Conservation (phyloP, 352 stramenopile genomes). For the Globisporangium solare region DNA sequence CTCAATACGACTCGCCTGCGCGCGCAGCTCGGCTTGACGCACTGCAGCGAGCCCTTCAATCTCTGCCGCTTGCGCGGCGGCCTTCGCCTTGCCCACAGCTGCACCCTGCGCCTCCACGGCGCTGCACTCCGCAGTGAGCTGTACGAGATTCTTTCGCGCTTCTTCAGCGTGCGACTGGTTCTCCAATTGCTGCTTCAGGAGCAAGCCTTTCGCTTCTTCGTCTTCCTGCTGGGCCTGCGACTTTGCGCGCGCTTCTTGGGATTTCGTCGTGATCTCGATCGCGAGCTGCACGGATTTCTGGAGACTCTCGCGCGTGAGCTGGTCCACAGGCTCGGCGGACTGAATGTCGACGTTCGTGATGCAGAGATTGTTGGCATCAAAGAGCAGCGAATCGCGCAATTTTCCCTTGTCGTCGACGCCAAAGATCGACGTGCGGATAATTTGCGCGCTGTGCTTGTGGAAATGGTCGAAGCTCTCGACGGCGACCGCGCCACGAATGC, state of each 20-base stretch:
- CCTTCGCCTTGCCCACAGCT: slow-evolving; percentile 57
- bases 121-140: slow-evolving; percentile 65
- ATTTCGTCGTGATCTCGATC: slow-evolving; percentile 85
- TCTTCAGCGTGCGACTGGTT: slow-evolving; percentile 73
- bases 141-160: slow-evolving; percentile 70
- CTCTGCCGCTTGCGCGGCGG: slow-evolving; percentile 56
- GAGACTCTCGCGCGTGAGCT: slow-evolving; percentile 64
- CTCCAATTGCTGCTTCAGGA: slow-evolving; percentile 73
- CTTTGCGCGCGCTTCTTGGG: slow-evolving; percentile 72
- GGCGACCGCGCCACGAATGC: slow-evolving; percentile 68
- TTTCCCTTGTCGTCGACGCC: slow-evolving; percentile 52
- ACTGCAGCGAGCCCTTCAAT: slow-evolving; percentile 71
- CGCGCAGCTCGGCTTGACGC: slow-evolving; percentile 58
- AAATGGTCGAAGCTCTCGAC: slow-evolving; percentile 78
- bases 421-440: slow-evolving; percentile 81
- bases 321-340: slow-evolving; percentile 70
- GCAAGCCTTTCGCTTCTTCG: slow-evolving; percentile 64
- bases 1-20: slow-evolving; percentile 63
- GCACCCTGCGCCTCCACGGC: slow-evolving; percentile 63
- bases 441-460: slow-evolving; percentile 79
- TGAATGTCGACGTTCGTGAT: slow-evolving; percentile 85
- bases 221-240: slow-evolving; percentile 79
- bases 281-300: slow-evolving; percentile 82
- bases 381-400: slow-evolving; percentile 48
- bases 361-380: slow-evolving; percentile 70